phyloP scores from a whole-genome alignment of 2,329 filamentous ascomycete species.

The Aspergillus novoparasiticus region DNA sequence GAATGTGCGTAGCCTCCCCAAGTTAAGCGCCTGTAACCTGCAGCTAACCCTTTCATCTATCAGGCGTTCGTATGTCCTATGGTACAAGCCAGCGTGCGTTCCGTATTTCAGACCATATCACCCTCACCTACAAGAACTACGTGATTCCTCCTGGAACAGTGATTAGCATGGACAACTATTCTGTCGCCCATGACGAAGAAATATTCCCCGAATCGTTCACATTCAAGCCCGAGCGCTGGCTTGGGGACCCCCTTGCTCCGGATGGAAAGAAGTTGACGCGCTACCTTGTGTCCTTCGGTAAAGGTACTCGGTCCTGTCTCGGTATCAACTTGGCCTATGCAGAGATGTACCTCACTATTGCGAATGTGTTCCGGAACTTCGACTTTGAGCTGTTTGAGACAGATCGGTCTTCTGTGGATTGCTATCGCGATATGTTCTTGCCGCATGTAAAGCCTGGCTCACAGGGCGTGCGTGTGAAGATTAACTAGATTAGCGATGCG shows the following conservation, averaged over 20 bases:
- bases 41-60: neutral
- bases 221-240: conserved; percentile 18
- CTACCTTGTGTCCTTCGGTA: conserved; percentile 16
- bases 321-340: conserved; percentile 17
- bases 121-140: conserved; percentile 14
- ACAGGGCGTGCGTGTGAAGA: conserved; percentile 14
- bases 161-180: conserved; percentile 17
- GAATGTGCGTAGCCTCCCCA: conserved; percentile 7
- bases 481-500: neutral
- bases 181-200: conserved; percentile 13
- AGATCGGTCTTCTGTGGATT: conserved; percentile 10
- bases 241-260: conserved; percentile 8
- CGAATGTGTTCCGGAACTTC: conserved; percentile 16
- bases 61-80: conserved; percentile 16
- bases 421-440: conserved; percentile 15
- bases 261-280: conserved; percentile 13
- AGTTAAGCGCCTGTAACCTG: neutral
- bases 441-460: conserved; percentile 14
- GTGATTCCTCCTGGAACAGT: conserved; percentile 10
- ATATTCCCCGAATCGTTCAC: conserved; percentile 17
- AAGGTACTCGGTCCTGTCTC: conserved; percentile 14
- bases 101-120: conserved; percentile 11
- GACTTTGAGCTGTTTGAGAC: conserved; percentile 18
- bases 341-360: conserved; percentile 17
- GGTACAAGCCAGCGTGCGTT: conserved; percentile 10